Conservation (phyloP, 75 land plant genomes). For the Picea glauca region DNA sequence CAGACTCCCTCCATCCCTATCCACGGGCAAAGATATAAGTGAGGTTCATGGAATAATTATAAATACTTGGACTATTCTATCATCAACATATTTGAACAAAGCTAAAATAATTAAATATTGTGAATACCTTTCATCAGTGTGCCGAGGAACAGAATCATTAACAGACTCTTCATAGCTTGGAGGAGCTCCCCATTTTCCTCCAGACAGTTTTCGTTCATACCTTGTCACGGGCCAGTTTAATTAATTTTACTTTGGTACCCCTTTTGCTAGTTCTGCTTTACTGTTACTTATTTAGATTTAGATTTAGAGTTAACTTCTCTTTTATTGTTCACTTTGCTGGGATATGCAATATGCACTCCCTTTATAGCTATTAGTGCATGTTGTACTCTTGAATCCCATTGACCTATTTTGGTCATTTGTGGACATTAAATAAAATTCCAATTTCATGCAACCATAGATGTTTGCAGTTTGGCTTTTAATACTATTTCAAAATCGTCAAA, state of each 20-base stretch:
- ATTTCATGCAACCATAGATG: no score
- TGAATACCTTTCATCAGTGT: constrained; percentile 48
- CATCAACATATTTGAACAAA: neutral
- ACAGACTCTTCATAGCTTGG: constrained; percentile 89
- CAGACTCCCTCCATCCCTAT: constrained; percentile 46
- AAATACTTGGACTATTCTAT: neutral
- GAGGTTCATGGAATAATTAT: neutral
- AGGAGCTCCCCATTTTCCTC: constrained; percentile 55
- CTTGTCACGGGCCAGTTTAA: neutral
- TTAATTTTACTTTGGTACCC: neutral
- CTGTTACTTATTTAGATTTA: neutral
- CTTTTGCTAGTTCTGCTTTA: neutral
- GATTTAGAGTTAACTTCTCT: constrained; percentile 14
- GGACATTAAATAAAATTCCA: no score
- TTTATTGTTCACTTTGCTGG: constrained; percentile 3
- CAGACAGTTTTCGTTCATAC: constrained; percentile 54
- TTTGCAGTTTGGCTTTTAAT: neutral
- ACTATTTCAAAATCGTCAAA: neutral
- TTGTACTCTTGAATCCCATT: neutral
- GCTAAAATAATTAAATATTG: neutral
- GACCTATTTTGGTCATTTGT: neutral
- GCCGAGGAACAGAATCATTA: constrained; percentile 32
- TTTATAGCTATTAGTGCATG: neutral
- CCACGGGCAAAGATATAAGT: neutral
- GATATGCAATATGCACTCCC: neutral